Evolutionary conservation across 1,139 yeast species (phyloP), one percentile per base, ranked within the genome.

Genomic region (Entelexis sorbosivorans): DNA sequence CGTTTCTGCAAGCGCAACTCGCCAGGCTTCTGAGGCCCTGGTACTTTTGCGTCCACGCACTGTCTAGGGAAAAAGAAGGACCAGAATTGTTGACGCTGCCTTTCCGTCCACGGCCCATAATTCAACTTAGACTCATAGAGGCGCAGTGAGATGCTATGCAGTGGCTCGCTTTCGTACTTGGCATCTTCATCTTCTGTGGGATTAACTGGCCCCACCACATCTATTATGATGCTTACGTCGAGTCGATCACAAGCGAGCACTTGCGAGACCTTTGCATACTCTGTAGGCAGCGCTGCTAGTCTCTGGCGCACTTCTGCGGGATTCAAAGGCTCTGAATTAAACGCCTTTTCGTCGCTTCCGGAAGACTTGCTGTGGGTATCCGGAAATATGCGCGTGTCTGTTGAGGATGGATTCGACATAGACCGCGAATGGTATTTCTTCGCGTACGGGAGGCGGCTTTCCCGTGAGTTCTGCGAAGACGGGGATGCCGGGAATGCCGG

Each of bases 41-140:
- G 16, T 59, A 63, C 39, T 13, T 61, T 60, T 1, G 73, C 26
- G 34, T 19, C 43, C 47, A 81, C 69, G 32, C 84, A 78, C 8
- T 79, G 65, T 0, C 76, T 65, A 0, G 98, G 98, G 55, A 82
- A 78, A 38, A 91, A 69, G 69, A 81, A 69, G 10, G 72, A 68
- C 55, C 82, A 91, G 10, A 89, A 62, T 0, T 81, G 77, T 1
- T 73, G 73, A 22, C 95, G 65, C 64, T 91, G 95, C 44, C 89
- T 77, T 55, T 89, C 95, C 0, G 96, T 84, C 96, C 97, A 89
- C 0, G 98, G 95, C 0, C 98, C 98, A 62, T 86, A 89, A 59
- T 82, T 82, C 1, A 87, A 69, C 0, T 86, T 81, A 0, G 89
- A 81, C 55, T 76, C 74, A 1, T 76, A 73, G 5, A 87, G 60